phyloP scores from a whole-genome alignment of 2,329 filamentous ascomycete genomes.

The Dichotomopilus funicola region DNA sequence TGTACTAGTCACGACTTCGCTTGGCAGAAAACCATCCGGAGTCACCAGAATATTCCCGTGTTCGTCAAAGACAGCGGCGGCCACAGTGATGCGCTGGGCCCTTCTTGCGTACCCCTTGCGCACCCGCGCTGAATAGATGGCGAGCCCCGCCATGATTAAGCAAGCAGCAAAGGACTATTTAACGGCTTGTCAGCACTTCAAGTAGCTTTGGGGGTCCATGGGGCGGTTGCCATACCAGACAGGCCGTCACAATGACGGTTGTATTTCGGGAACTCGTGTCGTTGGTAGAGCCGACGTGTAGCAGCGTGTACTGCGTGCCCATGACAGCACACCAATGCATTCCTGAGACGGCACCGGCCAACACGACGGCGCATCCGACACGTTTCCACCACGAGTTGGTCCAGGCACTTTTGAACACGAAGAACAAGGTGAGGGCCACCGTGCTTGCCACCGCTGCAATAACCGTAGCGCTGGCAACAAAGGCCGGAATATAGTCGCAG shows the following conservation, averaged over 20 bases:
- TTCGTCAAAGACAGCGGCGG: slow-evolving; percentile 60
- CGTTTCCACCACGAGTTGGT: slow-evolving; percentile 74
- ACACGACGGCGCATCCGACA: slow-evolving; percentile 55
- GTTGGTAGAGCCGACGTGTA: slow-evolving; percentile 36
- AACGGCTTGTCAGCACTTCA: not conserved
- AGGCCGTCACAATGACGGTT: slow-evolving; percentile 67
- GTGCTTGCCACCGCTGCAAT: slow-evolving; percentile 69
- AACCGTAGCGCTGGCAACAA: slow-evolving; percentile 61
- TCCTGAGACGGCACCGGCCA: slow-evolving; percentile 69
- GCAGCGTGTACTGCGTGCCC: slow-evolving; percentile 61
- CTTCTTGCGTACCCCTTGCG: slow-evolving; percentile 49
- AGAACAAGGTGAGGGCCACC: slow-evolving; percentile 67
- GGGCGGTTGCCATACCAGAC: slow-evolving; percentile 46
- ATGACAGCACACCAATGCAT: slow-evolving; percentile 82
- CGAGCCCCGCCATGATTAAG: slow-evolving; percentile 49
- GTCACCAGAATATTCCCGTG: slow-evolving; percentile 62
- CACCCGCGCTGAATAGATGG: slow-evolving; percentile 46
- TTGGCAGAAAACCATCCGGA: slow-evolving; percentile 62
- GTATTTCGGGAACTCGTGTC: slow-evolving; percentile 50
- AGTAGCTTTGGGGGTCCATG: not conserved
- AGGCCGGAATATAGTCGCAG: slow-evolving; percentile 52
- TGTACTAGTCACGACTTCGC: slow-evolving; percentile 70
- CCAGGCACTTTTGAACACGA: slow-evolving; percentile 69
- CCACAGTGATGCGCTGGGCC: slow-evolving; percentile 55
- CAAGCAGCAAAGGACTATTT: slow-evolving; percentile 55